Percentiles rank a stretch among this genome's conserved stretches.
These are phyloP conservation scores for Anacardium occidentale DNA, from an alignment of 345 rosid genomes.

Conservation along the genomic window DNA sequence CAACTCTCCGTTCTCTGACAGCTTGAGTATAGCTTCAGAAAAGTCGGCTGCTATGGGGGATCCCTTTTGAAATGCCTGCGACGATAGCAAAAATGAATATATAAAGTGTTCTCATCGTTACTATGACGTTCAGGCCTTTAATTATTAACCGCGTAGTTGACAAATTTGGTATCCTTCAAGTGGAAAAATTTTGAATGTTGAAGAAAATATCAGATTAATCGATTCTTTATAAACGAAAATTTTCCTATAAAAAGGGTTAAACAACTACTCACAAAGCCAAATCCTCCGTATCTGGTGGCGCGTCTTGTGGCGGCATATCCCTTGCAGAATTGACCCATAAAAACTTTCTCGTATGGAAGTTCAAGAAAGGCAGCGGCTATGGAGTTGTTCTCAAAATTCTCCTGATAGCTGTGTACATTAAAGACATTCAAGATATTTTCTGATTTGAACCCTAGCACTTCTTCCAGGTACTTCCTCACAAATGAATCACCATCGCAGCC, in stretches of 20 bases:
- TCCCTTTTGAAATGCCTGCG: slow-evolving; percentile 42
- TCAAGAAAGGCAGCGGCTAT: slow-evolving; percentile 55
- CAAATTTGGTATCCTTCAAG: no score
- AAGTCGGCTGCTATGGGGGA: slow-evolving; percentile 42
- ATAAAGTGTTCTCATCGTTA: not conserved
- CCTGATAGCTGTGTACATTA: slow-evolving; percentile 24
- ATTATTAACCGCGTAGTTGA: no score
- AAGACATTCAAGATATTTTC: slow-evolving; percentile 23
- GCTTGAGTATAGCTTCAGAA: slow-evolving; percentile 38
- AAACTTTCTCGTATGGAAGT: slow-evolving; percentile 49
- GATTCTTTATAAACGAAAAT: no score
- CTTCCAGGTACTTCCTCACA: slow-evolving; percentile 34
- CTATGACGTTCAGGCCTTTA: not conserved
- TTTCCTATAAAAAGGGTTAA: no score
- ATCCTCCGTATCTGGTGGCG: slow-evolving; percentile 49
- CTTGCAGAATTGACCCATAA: slow-evolving; percentile 39
- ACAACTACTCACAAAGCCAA: slow-evolving; percentile 49
- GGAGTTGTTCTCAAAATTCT: slow-evolving; percentile 22
- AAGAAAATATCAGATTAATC: no score
- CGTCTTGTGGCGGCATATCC: slow-evolving; percentile 24
- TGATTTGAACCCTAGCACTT: slow-evolving; percentile 27
- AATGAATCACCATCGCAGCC: slow-evolving; percentile 57
- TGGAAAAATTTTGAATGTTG: no score
- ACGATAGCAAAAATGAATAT: not conserved
- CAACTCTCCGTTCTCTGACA: slow-evolving; percentile 38